phyloP scores from a whole-genome alignment of 1,284 basidiomycete genomes.

The Microstroma glucosiphilum region DNA sequence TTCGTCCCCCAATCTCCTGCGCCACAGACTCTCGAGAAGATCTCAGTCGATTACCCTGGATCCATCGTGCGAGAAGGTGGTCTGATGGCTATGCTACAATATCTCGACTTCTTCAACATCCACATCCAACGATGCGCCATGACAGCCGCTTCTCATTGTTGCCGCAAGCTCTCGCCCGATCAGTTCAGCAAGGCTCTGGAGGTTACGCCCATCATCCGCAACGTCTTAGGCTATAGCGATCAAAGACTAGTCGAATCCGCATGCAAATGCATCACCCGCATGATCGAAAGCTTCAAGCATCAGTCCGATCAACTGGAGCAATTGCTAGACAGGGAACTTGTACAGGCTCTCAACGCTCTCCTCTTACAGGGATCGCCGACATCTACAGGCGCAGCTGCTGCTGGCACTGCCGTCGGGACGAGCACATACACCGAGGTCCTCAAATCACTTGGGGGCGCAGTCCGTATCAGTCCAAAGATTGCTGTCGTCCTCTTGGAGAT shows the following conservation, averaged over 20 bases:
- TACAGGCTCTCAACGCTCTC: constrained; percentile 37
- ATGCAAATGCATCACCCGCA: constrained; percentile 41
- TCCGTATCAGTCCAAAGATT: constrained; percentile 31
- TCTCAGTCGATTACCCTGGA: constrained; percentile 38
- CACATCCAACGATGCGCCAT: constrained; percentile 49
- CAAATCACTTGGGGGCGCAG: constrained; percentile 38
- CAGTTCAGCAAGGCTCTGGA: constrained; percentile 27
- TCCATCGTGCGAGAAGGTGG: constrained; percentile 48
- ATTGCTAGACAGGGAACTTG: constrained; percentile 30
- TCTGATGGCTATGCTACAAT: constrained; percentile 45
- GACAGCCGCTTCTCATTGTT: constrained; percentile 46
- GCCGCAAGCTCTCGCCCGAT: constrained; percentile 36
- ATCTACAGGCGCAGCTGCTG: constrained; percentile 4
- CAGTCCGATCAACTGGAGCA: constrained; percentile 39
- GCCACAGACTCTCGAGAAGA: constrained; percentile 42
- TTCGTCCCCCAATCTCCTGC: background rate
- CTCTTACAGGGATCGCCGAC: constrained; percentile 26
- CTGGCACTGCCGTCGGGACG: constrained; percentile 20
- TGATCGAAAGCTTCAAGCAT: constrained; percentile 36
- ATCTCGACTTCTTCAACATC: constrained; percentile 49
- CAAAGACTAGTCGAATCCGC: constrained; percentile 47
- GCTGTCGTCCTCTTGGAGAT: constrained; percentile 42
- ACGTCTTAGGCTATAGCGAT: constrained; percentile 43
- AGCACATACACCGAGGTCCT: constrained; percentile 44
- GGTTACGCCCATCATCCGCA: constrained; percentile 43